phyloP scores from a whole-genome alignment of 2,329 filamentous ascomycete species.

The Phialophora verrucosa region DNA sequence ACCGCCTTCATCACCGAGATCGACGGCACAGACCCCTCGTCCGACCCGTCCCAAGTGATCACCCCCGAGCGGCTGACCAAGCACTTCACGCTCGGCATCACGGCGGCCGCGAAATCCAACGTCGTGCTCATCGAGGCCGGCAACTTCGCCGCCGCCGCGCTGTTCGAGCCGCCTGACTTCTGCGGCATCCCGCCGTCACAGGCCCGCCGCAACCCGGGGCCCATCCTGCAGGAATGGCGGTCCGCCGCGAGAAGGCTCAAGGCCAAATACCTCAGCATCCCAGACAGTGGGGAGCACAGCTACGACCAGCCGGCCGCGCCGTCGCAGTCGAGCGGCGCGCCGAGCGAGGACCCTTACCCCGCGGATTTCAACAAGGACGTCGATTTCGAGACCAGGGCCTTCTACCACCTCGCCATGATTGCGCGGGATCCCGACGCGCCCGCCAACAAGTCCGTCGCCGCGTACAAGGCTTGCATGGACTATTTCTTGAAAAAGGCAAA shows the following conservation, averaged over 20 bases:
- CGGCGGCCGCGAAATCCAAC: constrained; percentile 36
- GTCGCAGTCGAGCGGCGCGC: constrained; percentile 37
- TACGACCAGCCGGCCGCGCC: constrained; percentile 39
- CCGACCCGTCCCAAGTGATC: constrained; percentile 30
- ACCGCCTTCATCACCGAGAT: constrained; percentile 41
- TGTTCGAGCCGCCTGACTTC: constrained; percentile 40
- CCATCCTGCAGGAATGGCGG: constrained; percentile 37
- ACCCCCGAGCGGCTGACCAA: constrained; percentile 35
- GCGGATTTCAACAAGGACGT: constrained; percentile 40
- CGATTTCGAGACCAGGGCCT: constrained; percentile 37
- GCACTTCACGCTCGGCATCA: constrained; percentile 39
- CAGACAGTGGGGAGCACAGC: constrained; percentile 36
- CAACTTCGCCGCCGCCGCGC: constrained; percentile 35
- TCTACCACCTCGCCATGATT: constrained; percentile 38
- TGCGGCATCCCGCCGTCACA: constrained; percentile 38
- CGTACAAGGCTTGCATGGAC: constrained; percentile 33
- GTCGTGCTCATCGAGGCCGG: constrained; percentile 32
- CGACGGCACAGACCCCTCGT: constrained; percentile 27
- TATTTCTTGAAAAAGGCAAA: constrained; percentile 35
- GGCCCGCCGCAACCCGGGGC: constrained; percentile 37
- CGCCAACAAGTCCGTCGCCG: constrained; percentile 24
- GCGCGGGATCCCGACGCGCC: constrained; percentile 32
- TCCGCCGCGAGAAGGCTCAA: constrained; percentile 33
- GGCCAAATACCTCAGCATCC: constrained; percentile 38
- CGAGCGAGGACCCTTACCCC: constrained; percentile 39